These are phyloP conservation scores for Boletus subcaerulescens DNA, from an alignment of 768 basidiomycete species.

Conservation along the genomic window DNA sequence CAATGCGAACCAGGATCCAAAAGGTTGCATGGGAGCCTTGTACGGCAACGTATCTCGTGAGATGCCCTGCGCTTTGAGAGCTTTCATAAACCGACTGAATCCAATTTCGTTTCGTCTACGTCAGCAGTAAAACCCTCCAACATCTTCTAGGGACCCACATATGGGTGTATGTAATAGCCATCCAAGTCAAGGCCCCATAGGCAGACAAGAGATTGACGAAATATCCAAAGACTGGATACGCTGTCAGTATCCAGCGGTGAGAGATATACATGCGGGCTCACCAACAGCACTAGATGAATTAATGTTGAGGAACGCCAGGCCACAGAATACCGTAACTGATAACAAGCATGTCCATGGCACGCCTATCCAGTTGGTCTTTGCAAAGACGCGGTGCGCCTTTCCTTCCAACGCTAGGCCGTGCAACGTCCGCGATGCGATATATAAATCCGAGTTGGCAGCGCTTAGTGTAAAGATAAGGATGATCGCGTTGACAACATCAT, in stretches of 20 bases:
- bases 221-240: conserved; percentile 31
- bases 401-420: conserved; percentile 53
- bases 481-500: conserved; percentile 51
- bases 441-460: conserved; percentile 59
- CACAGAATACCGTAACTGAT: conserved; percentile 53
- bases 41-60: conserved; percentile 46
- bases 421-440: conserved; percentile 51
- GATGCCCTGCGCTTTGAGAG: conserved; percentile 43
- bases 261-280: conserved; percentile 15
- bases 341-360: conserved; percentile 9
- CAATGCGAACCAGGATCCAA: conserved; percentile 60
- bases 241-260: background rate
- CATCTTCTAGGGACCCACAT: conserved; percentile 42
- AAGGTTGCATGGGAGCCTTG: conserved; percentile 32
- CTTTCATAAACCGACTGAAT: conserved; percentile 46
- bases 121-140: no score
- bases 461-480: conserved; percentile 66
- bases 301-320: conserved; percentile 61
- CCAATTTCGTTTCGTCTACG: background rate
- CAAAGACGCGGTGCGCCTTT: conserved; percentile 45
- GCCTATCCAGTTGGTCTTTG: conserved; percentile 40
- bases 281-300: conserved; percentile 50
- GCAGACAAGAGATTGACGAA: conserved; percentile 30
- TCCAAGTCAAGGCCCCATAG: conserved; percentile 33
- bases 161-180: conserved; percentile 55